Percentiles rank a stretch among this genome's conserved stretches.
These are phyloP conservation scores for Pythium monospermum DNA, from an alignment of 352 stramenopile genomes.

Conservation along the genomic window DNA sequence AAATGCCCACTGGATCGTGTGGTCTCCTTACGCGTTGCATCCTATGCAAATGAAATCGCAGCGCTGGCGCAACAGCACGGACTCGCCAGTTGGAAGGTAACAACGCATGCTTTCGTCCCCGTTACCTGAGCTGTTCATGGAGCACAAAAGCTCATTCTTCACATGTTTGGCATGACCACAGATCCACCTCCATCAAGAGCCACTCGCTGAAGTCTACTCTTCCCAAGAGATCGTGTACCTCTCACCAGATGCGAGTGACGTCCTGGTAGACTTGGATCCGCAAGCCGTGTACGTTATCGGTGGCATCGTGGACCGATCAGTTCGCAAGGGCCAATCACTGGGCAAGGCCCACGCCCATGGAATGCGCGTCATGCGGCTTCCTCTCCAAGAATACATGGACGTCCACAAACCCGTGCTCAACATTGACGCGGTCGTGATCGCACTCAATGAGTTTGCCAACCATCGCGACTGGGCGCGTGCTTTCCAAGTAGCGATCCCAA, in stretches of 20 bases:
- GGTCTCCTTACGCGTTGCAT: conserved; percentile 54
- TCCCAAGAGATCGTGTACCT: conserved; percentile 67
- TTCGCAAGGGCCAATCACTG: conserved; percentile 47
- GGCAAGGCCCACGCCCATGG: conserved; percentile 28
- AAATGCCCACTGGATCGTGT: conserved; percentile 54
- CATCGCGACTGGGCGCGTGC: conserved; percentile 58
- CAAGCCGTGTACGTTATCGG: conserved; percentile 68
- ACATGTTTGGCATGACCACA: not conserved
- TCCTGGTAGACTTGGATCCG: conserved; percentile 48
- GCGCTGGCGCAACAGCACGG: conserved; percentile 39
- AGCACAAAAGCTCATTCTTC: not conserved
- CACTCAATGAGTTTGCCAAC: conserved; percentile 69
- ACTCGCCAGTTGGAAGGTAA: conserved; percentile 54
- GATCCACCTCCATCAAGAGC: conserved; percentile 32
- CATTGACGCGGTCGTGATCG: conserved; percentile 69
- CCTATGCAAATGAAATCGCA: conserved; percentile 31
- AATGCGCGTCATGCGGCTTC: conserved; percentile 42
- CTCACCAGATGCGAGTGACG: conserved; percentile 72
- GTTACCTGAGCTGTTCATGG: not conserved
- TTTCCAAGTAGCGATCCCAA: conserved; percentile 50
- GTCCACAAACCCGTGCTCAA: conserved; percentile 71
- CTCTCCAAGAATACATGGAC: conserved; percentile 54
- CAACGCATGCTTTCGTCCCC: not conserved
- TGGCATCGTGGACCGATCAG: conserved; percentile 81
- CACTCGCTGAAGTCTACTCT: conserved; percentile 48